phyloP scores from a whole-genome alignment of 2,329 filamentous ascomycete genomes.

The Cordyceps cicadae region DNA sequence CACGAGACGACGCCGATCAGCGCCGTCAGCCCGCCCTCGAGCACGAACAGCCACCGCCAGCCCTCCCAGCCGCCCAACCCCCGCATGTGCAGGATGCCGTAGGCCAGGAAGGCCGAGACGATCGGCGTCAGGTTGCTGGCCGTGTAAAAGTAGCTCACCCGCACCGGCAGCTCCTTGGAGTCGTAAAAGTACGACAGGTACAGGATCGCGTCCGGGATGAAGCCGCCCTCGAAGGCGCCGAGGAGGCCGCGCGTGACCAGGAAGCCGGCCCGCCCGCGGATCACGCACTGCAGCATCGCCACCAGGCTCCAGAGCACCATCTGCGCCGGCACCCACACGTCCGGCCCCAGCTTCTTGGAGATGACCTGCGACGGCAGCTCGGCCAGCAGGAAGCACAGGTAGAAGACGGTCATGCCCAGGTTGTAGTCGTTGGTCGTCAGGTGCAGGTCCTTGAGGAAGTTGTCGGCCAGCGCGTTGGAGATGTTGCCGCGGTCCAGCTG shows the following conservation, averaged over 20 bases:
- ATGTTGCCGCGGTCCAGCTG: slow-evolving; percentile 39
- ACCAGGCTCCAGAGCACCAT: slow-evolving; percentile 47
- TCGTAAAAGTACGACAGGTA: slow-evolving; percentile 39
- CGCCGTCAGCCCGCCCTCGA: slow-evolving; percentile 41
- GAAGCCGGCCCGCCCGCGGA: slow-evolving; percentile 12
- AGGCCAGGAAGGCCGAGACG: slow-evolving; percentile 29
- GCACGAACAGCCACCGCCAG: slow-evolving; percentile 46
- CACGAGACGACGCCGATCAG: slow-evolving; percentile 44
- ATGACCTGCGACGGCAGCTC: slow-evolving; percentile 53
- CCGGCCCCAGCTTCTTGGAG: slow-evolving; percentile 38
- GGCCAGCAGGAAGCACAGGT: slow-evolving; percentile 41
- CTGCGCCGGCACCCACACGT: slow-evolving; percentile 47
- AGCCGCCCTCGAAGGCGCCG: slow-evolving; percentile 30
- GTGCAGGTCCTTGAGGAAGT: slow-evolving; percentile 31
- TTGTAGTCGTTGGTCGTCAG: slow-evolving; percentile 39
- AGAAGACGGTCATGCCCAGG: slow-evolving; percentile 41
- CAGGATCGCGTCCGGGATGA: slow-evolving; percentile 32
- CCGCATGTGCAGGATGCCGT: slow-evolving; percentile 32
- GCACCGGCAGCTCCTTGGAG: slow-evolving; percentile 30
- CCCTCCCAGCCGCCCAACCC: slow-evolving; percentile 28
- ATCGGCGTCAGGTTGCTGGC: slow-evolving; percentile 33
- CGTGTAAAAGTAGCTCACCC: slow-evolving; percentile 34
- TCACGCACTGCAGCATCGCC: slow-evolving; percentile 22
- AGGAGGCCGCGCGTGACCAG: slow-evolving; percentile 23
- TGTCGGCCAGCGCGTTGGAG: slow-evolving; percentile 33